A percentile compares a stretch with the other conserved stretches of the same genome.
Evolutionary conservation across 2,329 filamentous ascomycete genomes (phyloP).

Genomic region (Trichoderma sp.): DNA sequence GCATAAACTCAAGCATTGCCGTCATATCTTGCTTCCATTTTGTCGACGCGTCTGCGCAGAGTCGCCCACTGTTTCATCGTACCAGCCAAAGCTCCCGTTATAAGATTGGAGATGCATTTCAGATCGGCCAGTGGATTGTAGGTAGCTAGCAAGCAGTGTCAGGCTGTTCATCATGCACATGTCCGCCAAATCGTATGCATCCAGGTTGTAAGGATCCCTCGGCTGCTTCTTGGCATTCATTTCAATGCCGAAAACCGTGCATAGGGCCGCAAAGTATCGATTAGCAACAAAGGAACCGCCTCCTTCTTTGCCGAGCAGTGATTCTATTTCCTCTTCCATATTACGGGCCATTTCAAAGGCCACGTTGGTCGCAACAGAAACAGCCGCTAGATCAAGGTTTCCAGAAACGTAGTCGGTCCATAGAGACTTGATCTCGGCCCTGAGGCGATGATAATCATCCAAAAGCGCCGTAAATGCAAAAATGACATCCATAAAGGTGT

Average conservation of each 20-base stretch:
- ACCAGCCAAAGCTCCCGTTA: slow-evolving; percentile 1
- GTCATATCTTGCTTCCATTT: slow-evolving; percentile 1
- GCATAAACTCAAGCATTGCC: neutral
- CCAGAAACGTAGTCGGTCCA: neutral
- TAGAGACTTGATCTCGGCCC: neutral
- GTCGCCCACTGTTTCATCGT: neutral
- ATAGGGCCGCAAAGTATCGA: neutral
- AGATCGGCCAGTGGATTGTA: neutral
- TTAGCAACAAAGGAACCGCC: neutral
- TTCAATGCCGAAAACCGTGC: neutral
- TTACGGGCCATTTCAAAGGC: neutral
- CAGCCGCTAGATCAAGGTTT: neutral
- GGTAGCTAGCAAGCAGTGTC: neutral
- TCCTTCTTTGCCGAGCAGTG: neutral
- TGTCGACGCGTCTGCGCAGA: neutral
- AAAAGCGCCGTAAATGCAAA: neutral
- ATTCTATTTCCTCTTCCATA: neutral
- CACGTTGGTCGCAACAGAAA: neutral
- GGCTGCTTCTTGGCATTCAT: neutral
- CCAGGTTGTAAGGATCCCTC: neutral
- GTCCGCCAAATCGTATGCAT: neutral
- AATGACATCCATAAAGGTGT: neutral
- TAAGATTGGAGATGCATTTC: neutral
- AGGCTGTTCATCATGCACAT: neutral
- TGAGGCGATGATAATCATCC: neutral